These are phyloP conservation scores for Fusarium sororula DNA, from an alignment of 2,329 filamentous ascomycete genomes.

Conservation along the genomic window DNA sequence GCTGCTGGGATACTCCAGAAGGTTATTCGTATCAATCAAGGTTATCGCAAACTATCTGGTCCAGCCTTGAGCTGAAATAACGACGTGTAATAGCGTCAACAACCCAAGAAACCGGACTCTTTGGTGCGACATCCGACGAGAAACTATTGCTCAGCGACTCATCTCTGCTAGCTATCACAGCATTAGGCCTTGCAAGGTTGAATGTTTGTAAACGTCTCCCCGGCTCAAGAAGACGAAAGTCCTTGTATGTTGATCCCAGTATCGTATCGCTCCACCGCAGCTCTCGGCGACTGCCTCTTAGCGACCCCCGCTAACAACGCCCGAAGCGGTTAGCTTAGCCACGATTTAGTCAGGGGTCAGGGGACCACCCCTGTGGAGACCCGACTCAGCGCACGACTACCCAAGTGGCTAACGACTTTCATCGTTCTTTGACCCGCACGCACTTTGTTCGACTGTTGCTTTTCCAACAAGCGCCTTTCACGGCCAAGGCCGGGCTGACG, in stretches of 20 bases:
- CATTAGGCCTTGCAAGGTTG: neutral
- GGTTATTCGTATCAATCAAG: constrained; percentile 9
- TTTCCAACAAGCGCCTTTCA: constrained; percentile 2
- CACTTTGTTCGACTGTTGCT: constrained; percentile 13
- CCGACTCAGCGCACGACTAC: constrained; percentile 1
- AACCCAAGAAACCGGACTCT: neutral
- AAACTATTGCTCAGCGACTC: constrained; percentile 3
- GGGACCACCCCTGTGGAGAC: neutral
- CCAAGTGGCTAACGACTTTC: constrained; percentile 19
- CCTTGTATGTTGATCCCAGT: constrained; percentile 11
- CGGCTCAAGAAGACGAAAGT: neutral
- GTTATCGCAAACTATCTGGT: neutral
- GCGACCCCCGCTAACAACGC: constrained; percentile 3
- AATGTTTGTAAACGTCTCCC: neutral
- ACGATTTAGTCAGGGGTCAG: constrained; percentile 21
- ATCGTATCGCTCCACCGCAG: constrained; percentile 17
- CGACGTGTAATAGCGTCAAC: neutral
- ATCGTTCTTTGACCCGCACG: constrained; percentile 10
- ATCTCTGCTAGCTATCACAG: neutral
- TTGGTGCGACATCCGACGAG: constrained; percentile 23
- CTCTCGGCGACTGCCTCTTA: constrained; percentile 16
- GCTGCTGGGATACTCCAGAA: neutral
- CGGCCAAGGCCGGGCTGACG: constrained; percentile 25
- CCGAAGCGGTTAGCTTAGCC: constrained; percentile 1
- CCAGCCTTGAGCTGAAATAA: constrained; percentile 5